Evolutionary conservation across 495 filamentous ascomycete genomes (phyloP), one percentile per base, ranked within the genome.

Genomic region (Penicillium coffeae): DNA sequence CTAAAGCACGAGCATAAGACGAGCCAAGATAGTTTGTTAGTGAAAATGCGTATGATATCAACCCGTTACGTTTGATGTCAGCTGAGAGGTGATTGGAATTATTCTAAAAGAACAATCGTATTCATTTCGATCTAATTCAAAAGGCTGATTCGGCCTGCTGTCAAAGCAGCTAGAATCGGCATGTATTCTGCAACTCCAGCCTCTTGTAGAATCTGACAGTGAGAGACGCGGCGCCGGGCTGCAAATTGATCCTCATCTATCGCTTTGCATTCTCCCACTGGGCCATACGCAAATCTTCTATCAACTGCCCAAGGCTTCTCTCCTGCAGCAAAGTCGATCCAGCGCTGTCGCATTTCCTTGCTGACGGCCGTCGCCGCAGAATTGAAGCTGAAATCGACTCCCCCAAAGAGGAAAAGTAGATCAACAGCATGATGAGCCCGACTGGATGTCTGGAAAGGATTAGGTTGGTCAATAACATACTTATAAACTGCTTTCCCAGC

Each of bases 341-440:
- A 72, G 13, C 65, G 53, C n/a, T 54, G 45, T 21, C 66, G 56
- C 64, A 70, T 68, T 15, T 67, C 59, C 34, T 56, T 47, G 1
- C 66, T 54, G 7, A 72, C 62, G 3, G 47, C 35, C 6, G 64
- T 48, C 8, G 69, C 69, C 9, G 60, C 54, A 5, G 55, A 60
- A 40, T 66, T 72, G 32, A 67, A 66, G 0, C 61, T 62, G 0
- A 67, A 48, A 42, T 68, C 60, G 8, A 70, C 37, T 0, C 61
- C 60, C 0, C 56, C 69, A 40, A 75, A 75, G 0, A 75, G 52
- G 45, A 72, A 68, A 10, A 75, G 53, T 13, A 75, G 56, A 51
- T 75, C 72, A 7, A 75, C 69, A 0, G 70, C 72, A 47, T 75
- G 72, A 37, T 75, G 72, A 12, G 72, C 47, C 1, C 72, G 65